Evolutionary conservation across 1,284 basidiomycete genomes (phyloP).

Genomic region (Pascua guehoae): DNA sequence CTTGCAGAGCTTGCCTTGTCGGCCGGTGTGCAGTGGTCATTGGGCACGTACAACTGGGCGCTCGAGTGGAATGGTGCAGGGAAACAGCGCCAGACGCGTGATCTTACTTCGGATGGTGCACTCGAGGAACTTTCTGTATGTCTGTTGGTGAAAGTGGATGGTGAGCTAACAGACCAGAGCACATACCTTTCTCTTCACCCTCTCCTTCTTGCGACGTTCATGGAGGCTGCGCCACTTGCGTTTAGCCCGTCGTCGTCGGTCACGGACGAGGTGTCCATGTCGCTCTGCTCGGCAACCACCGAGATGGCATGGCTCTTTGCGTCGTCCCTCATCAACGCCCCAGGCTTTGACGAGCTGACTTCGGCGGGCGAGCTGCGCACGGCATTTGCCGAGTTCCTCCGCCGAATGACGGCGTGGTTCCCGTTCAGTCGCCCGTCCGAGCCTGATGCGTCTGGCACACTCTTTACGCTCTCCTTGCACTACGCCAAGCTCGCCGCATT

Average conservation of each 20-base stretch:
- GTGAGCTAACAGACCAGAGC: slow-evolving; percentile 21
- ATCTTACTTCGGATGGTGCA: slow-evolving; percentile 8
- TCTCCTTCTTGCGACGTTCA: slow-evolving; percentile 71
- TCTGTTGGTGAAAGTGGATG: not conserved
- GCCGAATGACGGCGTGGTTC: slow-evolving; percentile 70
- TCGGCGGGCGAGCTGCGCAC: slow-evolving; percentile 19
- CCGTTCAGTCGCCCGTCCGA: slow-evolving; percentile 56
- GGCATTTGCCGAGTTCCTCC: slow-evolving; percentile 33
- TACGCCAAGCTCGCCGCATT: slow-evolving; percentile 50
- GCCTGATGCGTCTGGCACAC: slow-evolving; percentile 3
- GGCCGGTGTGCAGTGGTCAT: slow-evolving; percentile 12
- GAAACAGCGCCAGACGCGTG: not conserved
- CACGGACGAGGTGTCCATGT: slow-evolving; percentile 53
- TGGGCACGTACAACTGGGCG: slow-evolving; percentile 8
- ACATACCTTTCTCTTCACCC: slow-evolving; percentile 61
- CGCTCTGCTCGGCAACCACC: slow-evolving; percentile 61
- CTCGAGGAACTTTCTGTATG: slow-evolving; percentile 26
- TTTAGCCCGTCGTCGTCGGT: slow-evolving; percentile 57
- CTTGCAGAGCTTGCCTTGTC: slow-evolving; percentile 11
- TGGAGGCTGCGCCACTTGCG: slow-evolving; percentile 76
- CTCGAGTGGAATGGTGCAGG: slow-evolving; percentile 7
- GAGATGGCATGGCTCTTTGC: slow-evolving; percentile 68
- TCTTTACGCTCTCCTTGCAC: slow-evolving; percentile 56
- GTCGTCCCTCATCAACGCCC: slow-evolving; percentile 51
- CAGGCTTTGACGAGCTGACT: not conserved